phyloP scores from a whole-genome alignment of 108 stramenopile genomes.

The Hondaea fermentalgiana region DNA sequence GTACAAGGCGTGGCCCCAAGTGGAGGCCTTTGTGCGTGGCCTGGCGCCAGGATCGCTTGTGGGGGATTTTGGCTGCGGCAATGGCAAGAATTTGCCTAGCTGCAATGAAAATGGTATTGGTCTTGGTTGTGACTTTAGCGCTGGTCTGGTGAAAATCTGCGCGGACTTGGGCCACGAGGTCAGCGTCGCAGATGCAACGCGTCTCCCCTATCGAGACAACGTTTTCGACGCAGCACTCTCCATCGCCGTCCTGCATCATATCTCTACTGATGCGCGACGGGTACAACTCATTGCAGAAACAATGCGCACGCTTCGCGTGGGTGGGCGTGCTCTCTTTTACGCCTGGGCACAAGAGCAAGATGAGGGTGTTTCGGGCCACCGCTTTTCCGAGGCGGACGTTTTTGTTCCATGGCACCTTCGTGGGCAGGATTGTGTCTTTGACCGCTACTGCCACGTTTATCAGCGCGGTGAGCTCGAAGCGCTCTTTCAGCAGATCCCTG shows the following conservation, averaged over 20 bases:
- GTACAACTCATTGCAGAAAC: slow-evolving; percentile 73
- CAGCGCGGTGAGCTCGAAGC: slow-evolving; percentile 80
- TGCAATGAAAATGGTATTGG: slow-evolving; percentile 53
- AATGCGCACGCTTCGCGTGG: slow-evolving; percentile 64
- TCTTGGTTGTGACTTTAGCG: slow-evolving; percentile 82
- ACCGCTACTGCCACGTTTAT: slow-evolving; percentile 96
- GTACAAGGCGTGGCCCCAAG: slow-evolving; percentile 91
- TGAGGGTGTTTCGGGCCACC: slow-evolving; percentile 27
- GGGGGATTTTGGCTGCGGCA: slow-evolving; percentile 92
- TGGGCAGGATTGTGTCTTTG: slow-evolving; percentile 74
- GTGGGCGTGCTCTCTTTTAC: slow-evolving; percentile 77
- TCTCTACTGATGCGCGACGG: slow-evolving; percentile 73
- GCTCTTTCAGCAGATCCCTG: slow-evolving; percentile 14
- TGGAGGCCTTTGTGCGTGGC: slow-evolving; percentile 66
- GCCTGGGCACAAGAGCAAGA: slow-evolving; percentile 94
- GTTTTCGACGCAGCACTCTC: slow-evolving; percentile 88
- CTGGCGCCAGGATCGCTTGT: slow-evolving; percentile 71
- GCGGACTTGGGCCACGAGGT: slow-evolving; percentile 56
- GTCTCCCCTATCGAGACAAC: slow-evolving; percentile 63
- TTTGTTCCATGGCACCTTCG: slow-evolving; percentile 95
- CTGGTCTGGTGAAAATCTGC: slow-evolving; percentile 56
- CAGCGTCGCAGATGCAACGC: slow-evolving; percentile 76
- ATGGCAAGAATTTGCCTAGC: slow-evolving; percentile 84
- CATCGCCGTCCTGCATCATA: slow-evolving; percentile 96
- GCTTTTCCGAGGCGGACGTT: slow-evolving; percentile 78